Base-by-base conservation (phyloP, 345 rosid genomes). In the Ailanthus altissimus region DNA sequence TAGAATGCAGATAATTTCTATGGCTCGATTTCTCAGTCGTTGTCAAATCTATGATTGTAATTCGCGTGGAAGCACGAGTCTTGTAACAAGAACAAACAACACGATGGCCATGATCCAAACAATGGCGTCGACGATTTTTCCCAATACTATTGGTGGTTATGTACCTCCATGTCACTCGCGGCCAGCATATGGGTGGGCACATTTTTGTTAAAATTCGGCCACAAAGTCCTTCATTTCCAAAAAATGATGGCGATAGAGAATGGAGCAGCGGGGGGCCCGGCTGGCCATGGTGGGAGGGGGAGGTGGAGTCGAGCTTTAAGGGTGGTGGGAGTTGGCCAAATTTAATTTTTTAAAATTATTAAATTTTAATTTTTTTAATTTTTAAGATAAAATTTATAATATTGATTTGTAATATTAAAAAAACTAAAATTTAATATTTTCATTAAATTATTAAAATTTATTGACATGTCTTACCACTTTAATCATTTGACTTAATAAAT, bases 1-100 rank as follows among this genome's bases (percentile, higher is more conserved):
- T 92, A 98, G 77, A 94, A 97, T 3, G 99, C 98, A 2, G 97
- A 94, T 25, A 97, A 71, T 70, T 91, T 94, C 98, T 97, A 97
- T 72, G 93, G 97, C 18, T 96, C 99, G 65, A 77, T 78, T 72
- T 87, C 97, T 7, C 84, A 83, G 0, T 85, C 86, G 6, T 79
- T 83, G 20, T 43, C 73, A 1, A 84, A 82, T 45, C 82, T 67
- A 38, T 87, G 84, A 76, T 81, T 70, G 74, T 90, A 87, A 50
- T 68, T 89, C 1, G 86, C 88, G 61, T 85, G 90, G 90, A 91
- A 91, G 72, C 97, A 94, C 38, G 75, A 7, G 91, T 86, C 5
- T 90, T 0, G 97, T 97, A 2, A 94, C 90, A 2, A 94, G 86
- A 26, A 90, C 88, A 67, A 97, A 89, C 40, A 97, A 78, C 2